A percentile compares a stretch with the other conserved stretches of the same genome.
These are phyloP conservation scores for Ganoderma resinaceum DNA, from an alignment of 1,284 basidiomycete genomes.

Conservation along the genomic window DNA sequence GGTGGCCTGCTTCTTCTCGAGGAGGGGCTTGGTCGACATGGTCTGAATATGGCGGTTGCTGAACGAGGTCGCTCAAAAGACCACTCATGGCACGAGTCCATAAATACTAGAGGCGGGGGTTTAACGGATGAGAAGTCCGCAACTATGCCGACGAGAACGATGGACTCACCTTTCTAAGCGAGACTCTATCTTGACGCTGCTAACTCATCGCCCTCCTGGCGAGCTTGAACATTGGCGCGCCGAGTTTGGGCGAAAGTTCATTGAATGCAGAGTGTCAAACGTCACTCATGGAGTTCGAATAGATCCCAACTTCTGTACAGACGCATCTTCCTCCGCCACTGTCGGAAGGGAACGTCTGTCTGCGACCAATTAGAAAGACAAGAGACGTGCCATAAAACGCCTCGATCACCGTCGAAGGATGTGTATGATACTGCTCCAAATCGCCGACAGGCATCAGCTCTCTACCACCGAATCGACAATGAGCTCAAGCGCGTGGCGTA, in stretches of 20 bases:
- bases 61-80: background rate
- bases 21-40: conserved; percentile 1
- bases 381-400: background rate
- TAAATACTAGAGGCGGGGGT: background rate
- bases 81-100: background rate
- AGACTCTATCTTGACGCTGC: background rate
- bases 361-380: background rate
- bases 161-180: background rate
- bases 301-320: background rate
- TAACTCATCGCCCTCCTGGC: background rate
- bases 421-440: background rate
- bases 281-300: background rate
- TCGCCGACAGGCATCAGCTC: background rate
- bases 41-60: background rate
- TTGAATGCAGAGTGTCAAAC: background rate
- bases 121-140: background rate
- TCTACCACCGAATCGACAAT: background rate
- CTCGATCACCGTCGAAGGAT: background rate
- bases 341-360: background rate
- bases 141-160: background rate
- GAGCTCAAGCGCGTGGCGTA: background rate
- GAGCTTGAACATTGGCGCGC: background rate
- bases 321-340: background rate
- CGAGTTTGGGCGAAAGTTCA: background rate
- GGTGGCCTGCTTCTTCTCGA: conserved; percentile 4